Evolutionary conservation across 305 asterid genomes (phyloP), one percentile per base, ranked within the genome.

Genomic region (Nicotiana rustica): DNA sequence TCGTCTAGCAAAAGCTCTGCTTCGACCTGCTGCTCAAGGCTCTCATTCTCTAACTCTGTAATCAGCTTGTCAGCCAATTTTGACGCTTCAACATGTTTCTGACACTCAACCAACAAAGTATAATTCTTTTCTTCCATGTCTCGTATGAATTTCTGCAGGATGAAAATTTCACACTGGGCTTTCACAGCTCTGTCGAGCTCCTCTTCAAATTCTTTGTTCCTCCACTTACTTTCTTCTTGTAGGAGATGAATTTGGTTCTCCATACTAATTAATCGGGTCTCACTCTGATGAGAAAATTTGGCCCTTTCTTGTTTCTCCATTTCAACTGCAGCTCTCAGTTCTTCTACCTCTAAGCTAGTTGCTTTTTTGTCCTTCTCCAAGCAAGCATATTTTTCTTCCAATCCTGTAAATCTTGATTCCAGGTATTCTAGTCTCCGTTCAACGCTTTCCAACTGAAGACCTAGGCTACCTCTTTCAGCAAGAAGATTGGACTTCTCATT

Each of bases 21-120:
- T 87, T 96, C 99, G 4, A 93, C 92, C 88, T 95, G 97, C 85
- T 94, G 99, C 91, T 94, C 97, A 44, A 94, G 96, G 81, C 89
- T 93, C 79, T 93, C 98, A 10, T 86, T 89, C 91, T 94, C 97
- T 81, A 95, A 91, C 86, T 92, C 96, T 3, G 96, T 86, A 55
- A 96, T 96, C 88, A 95, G 82, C 81, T 93, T 90, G 85, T 95
- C 97, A 3, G 98, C 94, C 88, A 96, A 86, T 83, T 90, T 95
- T 31, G 98, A 93, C 5, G 97, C 98, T 88, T 92, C 98, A 3
- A 95, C 97, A 33, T 92, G 97, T 73, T 93, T 96, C 79, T 95
- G 98, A 77, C 97, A 93, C 85, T 96, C 98, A 0, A 88, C 44
- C 73, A 96, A 83, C 36, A 96, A 90, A 84, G 94, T 83, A 78